Evolutionary conservation across 2,329 filamentous ascomycete species (phyloP).

Genomic region (Penicillium sp.): DNA sequence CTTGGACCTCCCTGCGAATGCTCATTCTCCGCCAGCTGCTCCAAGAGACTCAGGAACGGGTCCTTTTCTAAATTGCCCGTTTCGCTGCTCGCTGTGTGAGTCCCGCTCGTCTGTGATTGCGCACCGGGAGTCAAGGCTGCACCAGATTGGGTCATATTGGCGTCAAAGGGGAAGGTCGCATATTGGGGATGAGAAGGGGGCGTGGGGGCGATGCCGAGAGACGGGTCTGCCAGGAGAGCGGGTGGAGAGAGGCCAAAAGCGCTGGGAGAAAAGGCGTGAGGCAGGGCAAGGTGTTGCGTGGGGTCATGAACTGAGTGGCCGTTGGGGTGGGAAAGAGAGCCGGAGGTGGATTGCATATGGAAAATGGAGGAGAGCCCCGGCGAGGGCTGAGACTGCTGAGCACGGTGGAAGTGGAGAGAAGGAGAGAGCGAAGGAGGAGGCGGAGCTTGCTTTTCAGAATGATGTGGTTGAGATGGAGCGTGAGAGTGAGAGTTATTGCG

Average conservation of each 20-base stretch:
- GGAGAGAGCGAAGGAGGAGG: constrained; percentile 9
- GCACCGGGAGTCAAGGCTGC: constrained; percentile 35
- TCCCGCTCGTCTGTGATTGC: constrained; percentile 38
- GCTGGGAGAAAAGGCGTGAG: constrained; percentile 39
- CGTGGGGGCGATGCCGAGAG: constrained; percentile 24
- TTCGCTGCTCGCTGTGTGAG: constrained; percentile 31
- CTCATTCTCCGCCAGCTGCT: constrained; percentile 79
- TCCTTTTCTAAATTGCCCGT: constrained; percentile 61
- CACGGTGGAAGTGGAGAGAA: constrained; percentile 11
- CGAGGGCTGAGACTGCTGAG: constrained; percentile 11
- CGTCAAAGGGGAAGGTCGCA: constrained; percentile 36
- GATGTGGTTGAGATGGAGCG: background rate
- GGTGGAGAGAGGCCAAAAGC: constrained; percentile 28
- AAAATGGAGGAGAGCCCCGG: constrained; percentile 13
- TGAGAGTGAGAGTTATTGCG: constrained; percentile 6
- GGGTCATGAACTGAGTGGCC: constrained; percentile 17
- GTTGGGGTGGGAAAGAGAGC: constrained; percentile 12
- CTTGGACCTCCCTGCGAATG: constrained; percentile 59
- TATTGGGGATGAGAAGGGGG: constrained; percentile 31
- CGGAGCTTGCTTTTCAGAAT: background rate
- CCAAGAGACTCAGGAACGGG: constrained; percentile 70
- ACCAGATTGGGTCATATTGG: constrained; percentile 5
- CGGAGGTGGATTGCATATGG: constrained; percentile 7
- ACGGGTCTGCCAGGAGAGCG: constrained; percentile 28
- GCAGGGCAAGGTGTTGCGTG: constrained; percentile 16